Evolutionary conservation across 202 grass and related monocot species (phyloP), one percentile per base, ranked within the genome.

Genomic region (Eragrostis tef): DNA sequence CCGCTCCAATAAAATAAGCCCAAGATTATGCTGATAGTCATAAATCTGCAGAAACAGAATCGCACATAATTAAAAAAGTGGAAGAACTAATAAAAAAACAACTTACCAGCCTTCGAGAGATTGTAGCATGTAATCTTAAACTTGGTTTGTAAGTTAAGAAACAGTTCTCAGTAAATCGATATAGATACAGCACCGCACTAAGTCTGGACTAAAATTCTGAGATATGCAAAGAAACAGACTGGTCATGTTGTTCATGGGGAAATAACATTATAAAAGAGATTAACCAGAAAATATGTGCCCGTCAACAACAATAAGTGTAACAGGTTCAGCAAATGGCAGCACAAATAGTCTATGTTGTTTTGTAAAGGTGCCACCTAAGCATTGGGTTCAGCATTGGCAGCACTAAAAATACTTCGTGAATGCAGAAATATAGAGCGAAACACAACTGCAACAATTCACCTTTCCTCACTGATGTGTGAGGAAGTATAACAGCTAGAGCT

Each of bases 11-110:
- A 99, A 74, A 64, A 99, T 67, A 91, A 93, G 85, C 17, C 96
- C 96, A 4, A 99, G 85, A 57, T 95, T 88, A 60, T 99, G 85
- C 79, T 99, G 93, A 88, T 88, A 94, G 13, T 93, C 87, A 79
- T 91, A 89, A 11, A 93, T 66, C 96, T 99, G 82, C 69, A 87
- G 39, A 48, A 65, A 65, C 43, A 79, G 2, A 27, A 27, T 56
- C 39, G 16, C 11, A 68, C 7, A 26, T 0, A 47, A 36, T 26
- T 31, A 39, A 81, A 70, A 73, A 58, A 64, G 34, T 16, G 3
- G 1, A 16, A 59, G 11, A 77, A 60, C 49, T 17, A 26, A 54
- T 27, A 22, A 4, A 11, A 67, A 41, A 83, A 67, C 7, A 25
- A 46, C 47, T 17, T 67, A 16, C 34, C 39, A 49, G 8, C 17